A percentile compares a stretch with the other conserved stretches of the same genome.
These are phyloP conservation scores for Salix suchowensis DNA, from an alignment of 345 rosid species.

Conservation along the genomic window DNA sequence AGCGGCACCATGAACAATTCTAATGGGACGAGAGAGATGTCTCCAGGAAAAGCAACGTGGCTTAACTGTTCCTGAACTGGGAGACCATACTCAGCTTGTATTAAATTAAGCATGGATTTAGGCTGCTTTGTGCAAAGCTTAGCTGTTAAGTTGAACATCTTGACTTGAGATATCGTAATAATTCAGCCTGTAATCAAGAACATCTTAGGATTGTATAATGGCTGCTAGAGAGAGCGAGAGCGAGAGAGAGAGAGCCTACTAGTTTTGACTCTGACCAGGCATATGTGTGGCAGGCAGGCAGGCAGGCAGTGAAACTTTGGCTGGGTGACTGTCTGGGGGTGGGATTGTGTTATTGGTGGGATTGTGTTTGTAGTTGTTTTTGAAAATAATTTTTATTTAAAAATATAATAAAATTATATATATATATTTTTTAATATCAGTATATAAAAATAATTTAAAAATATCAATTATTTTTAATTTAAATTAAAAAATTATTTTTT, in stretches of 20 bases:
- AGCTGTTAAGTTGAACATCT: slow-evolving; percentile 18
- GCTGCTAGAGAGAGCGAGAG: background rate
- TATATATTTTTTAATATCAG: too few relatives aligned
- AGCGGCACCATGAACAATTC: background rate
- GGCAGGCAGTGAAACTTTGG: background rate
- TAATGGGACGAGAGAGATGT: background rate
- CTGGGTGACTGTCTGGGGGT: background rate
- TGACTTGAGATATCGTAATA: background rate
- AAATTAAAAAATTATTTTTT: too few relatives aligned
- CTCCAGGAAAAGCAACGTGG: slow-evolving; percentile 19
- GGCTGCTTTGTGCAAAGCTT: slow-evolving; percentile 20
- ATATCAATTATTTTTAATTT: too few relatives aligned
- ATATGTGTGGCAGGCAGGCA: background rate
- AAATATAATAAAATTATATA: too few relatives aligned
- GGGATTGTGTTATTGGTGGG: too few relatives aligned
- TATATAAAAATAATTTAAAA: too few relatives aligned
- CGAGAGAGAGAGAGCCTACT: background rate
- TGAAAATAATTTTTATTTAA: too few relatives aligned
- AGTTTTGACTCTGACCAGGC: slow-evolving; percentile 1
- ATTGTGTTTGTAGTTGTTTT: too few relatives aligned
- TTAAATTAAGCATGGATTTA: slow-evolving; percentile 1
- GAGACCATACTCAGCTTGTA: slow-evolving; percentile 10
- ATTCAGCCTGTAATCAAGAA: background rate
- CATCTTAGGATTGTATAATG: background rate
- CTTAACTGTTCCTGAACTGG: background rate